Percentiles rank a stretch among this genome's conserved stretches.
phyloP scores from a whole-genome alignment of 441 rosid species.

The Populus tomentosa region DNA sequence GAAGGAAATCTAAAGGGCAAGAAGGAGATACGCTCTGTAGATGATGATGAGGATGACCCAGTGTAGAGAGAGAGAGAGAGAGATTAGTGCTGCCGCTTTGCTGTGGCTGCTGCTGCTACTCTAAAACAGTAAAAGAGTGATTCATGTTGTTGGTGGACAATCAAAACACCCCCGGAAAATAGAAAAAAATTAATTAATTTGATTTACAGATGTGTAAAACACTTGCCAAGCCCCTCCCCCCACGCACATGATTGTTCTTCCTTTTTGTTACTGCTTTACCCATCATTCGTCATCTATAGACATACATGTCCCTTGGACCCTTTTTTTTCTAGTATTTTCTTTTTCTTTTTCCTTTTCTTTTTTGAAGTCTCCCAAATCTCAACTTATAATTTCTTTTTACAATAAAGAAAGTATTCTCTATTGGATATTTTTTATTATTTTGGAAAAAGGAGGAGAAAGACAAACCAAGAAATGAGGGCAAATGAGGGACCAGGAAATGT shows the following conservation, averaged over 20 bases:
- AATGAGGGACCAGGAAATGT: no score
- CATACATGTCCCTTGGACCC: not conserved
- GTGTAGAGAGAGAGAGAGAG: not conserved
- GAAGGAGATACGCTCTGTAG: conserved; percentile 6
- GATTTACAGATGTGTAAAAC: not conserved
- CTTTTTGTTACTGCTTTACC: no score
- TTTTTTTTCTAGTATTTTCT: no score
- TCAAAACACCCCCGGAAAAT: no score
- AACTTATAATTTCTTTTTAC: not conserved
- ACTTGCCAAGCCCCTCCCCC: not conserved
- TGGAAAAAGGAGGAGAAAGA: no score
- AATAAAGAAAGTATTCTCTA: not conserved
- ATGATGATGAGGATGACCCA: not conserved
- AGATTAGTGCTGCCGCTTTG: no score
- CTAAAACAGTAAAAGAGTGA: not conserved
- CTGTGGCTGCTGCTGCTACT: not conserved
- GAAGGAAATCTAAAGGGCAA: not conserved
- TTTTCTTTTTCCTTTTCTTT: not conserved
- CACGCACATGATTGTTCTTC: not conserved
- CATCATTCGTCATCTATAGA: not conserved
- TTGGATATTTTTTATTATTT: not conserved
- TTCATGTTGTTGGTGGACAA: not conserved
- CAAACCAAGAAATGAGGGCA: no score
- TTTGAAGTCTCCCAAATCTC: not conserved
- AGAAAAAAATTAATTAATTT: no score